Evolutionary conservation across 805 yeast genomes (phyloP).

Genomic region (Ogataea ramenticola): DNA sequence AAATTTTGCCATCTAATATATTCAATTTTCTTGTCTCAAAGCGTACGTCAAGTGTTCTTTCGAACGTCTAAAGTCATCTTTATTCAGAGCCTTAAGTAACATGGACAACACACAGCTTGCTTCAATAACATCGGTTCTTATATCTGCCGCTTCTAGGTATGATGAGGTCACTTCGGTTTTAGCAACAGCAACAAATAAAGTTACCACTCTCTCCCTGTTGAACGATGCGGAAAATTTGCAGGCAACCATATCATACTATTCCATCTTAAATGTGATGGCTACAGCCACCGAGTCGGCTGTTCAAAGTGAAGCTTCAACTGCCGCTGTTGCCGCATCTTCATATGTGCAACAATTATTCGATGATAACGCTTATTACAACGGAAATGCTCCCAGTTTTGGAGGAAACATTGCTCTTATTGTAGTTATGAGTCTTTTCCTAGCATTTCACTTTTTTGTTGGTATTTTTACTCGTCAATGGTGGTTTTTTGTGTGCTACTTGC

Average conservation of each 20-base stretch:
- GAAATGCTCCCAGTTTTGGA: constrained; percentile 41
- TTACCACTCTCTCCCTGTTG: constrained; percentile 3
- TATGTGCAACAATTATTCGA: constrained; percentile 10
- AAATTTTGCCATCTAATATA: too few relatives aligned
- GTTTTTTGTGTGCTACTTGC: constrained; percentile 51
- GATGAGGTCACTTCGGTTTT: constrained; percentile 7
- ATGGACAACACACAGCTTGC: background rate
- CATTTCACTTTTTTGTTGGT: constrained; percentile 35
- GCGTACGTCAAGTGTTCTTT: too few relatives aligned
- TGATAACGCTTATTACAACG: constrained; percentile 24
- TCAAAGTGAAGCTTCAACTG: constrained; percentile 8
- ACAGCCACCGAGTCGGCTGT: constrained; percentile 16
- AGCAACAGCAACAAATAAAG: constrained; percentile 6
- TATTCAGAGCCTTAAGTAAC: background rate
- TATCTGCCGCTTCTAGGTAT: constrained; percentile 6
- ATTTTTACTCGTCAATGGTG: constrained; percentile 50
- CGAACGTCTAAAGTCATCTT: too few relatives aligned
- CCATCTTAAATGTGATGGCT: constrained; percentile 14
- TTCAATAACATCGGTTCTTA: constrained; percentile 4
- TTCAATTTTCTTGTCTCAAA: too few relatives aligned
- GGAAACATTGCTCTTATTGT: constrained; percentile 55
- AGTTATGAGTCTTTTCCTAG: constrained; percentile 43
- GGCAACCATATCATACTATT: constrained; percentile 17
- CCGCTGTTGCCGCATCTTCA: constrained; percentile 18
- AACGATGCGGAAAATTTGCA: constrained; percentile 8